Base-by-base conservation (phyloP, 768 basidiomycete genomes). In the Suillus cothurnatus region DNA sequence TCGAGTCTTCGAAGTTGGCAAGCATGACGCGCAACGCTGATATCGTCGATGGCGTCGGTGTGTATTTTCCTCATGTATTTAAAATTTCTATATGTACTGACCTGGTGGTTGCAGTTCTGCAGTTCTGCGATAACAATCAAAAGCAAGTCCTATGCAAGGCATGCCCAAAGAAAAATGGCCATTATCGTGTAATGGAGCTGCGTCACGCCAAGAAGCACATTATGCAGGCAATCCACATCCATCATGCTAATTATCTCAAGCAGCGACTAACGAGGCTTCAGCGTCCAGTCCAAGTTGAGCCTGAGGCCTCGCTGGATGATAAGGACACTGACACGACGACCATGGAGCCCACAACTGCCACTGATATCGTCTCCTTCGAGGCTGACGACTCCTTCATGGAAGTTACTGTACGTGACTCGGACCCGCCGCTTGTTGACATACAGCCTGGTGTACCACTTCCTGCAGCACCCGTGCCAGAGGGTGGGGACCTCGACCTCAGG, bases 221-320 rank as follows among this genome's bases (percentile, higher is more conserved):
- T 34, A 53, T 23, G 28, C 50, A 47, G 11, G 47, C 34, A 19
- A 34, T 63, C 5, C 62, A 63, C 52, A 14, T 63, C 50, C 17
- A 52, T 26, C 50, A 55, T 9, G 28, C 61, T 31, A 61, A 61
- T 1, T 21, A 45, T 8, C 43, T 45, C 43, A 45, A 8, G 43
- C 21, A 45, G 43, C 21, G 43, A 45, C 43, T 45, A 45, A 45
- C 8, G 3, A 45, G 43, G 43, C 43, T n/a, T 45, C 21, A 21
- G 19, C 7, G 21, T 45, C 21, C 43, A 45, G 43, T 45, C 43
- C 43, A 45, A 45, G 21, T n/a, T 8, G 7, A 8, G 43, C 7
- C 21, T 45, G 43, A 45, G 43, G 43, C 21, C 43, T 45, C 21
- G 21, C 43, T 45, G 43, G 43, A 45, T 45, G 43, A 21, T 6